phyloP scores from a whole-genome alignment of 2,329 filamentous ascomycete genomes.

The Cladophialophora bantiana region DNA sequence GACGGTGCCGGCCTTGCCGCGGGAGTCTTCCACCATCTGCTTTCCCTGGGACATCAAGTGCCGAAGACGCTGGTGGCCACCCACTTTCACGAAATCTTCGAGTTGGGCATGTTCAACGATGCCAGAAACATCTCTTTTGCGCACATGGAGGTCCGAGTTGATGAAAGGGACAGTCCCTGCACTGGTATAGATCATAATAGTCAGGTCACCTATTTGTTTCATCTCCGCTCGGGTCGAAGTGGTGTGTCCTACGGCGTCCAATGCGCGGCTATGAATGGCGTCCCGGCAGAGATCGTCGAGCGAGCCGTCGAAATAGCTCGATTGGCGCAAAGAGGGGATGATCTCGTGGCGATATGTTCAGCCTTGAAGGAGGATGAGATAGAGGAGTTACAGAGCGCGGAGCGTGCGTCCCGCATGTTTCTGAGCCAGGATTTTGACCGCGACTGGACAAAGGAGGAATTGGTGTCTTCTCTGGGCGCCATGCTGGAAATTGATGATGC shows the following conservation, averaged over 20 bases:
- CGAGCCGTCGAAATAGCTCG: constrained; percentile 77
- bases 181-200: constrained; percentile 50
- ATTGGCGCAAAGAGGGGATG: constrained; percentile 74
- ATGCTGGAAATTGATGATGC: constrained; percentile 20
- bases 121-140: constrained; percentile 59
- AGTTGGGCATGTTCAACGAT: constrained; percentile 60
- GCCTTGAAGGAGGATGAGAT: constrained; percentile 69
- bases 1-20: constrained; percentile 71
- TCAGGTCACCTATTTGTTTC: constrained; percentile 73
- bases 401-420: constrained; percentile 33
- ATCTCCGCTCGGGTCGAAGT: constrained; percentile 69
- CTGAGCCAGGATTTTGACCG: constrained; percentile 31
- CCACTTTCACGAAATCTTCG: constrained; percentile 66
- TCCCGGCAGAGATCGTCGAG: constrained; percentile 73
- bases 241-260: constrained; percentile 82
- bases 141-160: constrained; percentile 64
- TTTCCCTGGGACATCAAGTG: constrained; percentile 55
- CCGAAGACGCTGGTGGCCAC: constrained; percentile 69
- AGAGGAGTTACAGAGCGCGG: constrained; percentile 71
- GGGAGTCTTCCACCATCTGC: constrained; percentile 65
- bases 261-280: constrained; percentile 86
- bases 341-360: constrained; percentile 76
- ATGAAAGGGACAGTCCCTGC: constrained; percentile 39
- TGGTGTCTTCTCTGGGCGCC: constrained; percentile 21
- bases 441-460: constrained; percentile 27